A percentile compares a stretch with the other conserved stretches of the same genome.
Evolutionary conservation across 305 asterid species (phyloP).

Genomic region (Petunia hybrid): DNA sequence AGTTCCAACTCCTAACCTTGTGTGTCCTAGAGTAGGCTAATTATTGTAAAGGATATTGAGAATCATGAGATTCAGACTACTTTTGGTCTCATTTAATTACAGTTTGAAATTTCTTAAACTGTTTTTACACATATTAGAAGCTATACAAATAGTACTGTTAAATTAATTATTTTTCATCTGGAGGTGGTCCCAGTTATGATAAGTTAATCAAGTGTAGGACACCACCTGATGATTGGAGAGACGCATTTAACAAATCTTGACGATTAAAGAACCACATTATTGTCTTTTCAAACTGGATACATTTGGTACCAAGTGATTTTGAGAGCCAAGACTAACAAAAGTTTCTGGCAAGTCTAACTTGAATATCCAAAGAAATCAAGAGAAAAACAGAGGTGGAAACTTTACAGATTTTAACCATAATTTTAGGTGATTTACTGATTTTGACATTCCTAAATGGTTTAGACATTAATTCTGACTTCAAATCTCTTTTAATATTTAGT

Average conservation of each 20-base stretch:
- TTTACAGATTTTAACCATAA: background rate
- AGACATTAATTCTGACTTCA: constrained; percentile 17
- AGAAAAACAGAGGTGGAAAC: background rate
- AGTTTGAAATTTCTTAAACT: background rate
- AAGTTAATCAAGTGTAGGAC: constrained; percentile 7
- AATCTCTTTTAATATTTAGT: background rate
- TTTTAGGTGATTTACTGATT: constrained; percentile 13
- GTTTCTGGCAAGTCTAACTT: background rate
- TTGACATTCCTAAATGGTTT: background rate
- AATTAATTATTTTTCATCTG: background rate
- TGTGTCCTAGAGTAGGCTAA: constrained; percentile 13
- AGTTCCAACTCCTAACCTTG: background rate
- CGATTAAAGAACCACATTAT: background rate
- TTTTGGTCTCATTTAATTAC: background rate
- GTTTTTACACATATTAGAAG: background rate
- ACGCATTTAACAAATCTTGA: background rate
- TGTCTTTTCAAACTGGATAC: background rate
- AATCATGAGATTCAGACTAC: background rate
- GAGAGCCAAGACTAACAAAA: background rate
- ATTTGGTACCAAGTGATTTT: background rate
- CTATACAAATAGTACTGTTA: background rate
- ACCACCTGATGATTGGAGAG: background rate
- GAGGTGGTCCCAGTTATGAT: background rate
- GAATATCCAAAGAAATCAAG: background rate
- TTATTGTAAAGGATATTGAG: background rate